These are phyloP conservation scores for Nakaseomyces bracarensis DNA, from an alignment of 1,139 yeast species.

Conservation along the genomic window DNA sequence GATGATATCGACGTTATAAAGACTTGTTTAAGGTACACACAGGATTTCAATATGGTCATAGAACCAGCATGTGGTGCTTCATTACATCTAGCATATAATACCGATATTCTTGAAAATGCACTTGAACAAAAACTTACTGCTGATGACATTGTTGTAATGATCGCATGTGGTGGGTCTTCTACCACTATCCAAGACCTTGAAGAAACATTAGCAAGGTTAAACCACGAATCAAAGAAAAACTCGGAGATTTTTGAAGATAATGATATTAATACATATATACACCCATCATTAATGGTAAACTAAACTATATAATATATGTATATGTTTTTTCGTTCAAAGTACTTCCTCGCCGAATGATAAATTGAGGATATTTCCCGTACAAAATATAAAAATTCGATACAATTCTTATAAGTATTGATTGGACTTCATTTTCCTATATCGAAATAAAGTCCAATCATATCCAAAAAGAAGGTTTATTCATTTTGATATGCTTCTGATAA, in stretches of 20 bases:
- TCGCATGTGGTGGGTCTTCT: conserved; percentile 61
- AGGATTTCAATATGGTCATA: conserved; percentile 43
- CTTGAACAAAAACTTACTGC: conserved; percentile 31
- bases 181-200: conserved; percentile 34
- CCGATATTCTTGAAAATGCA: conserved; percentile 32
- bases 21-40: conserved; percentile 44
- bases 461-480: no score
- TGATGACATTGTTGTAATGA: conserved; percentile 47
- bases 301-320: not conserved
- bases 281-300: not conserved
- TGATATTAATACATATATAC: not conserved
- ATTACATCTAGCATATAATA: conserved; percentile 42
- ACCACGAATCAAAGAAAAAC: not conserved
- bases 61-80: conserved; percentile 80
- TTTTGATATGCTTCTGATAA: no score
- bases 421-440: no score
- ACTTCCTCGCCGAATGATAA: not conserved
- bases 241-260: not conserved
- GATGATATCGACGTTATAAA: conserved; percentile 48
- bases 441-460: no score
- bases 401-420: no score
- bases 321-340: not conserved
- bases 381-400: no score
- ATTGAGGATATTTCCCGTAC: not conserved
- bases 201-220: conserved; percentile 7